A percentile compares a stretch with the other conserved stretches of the same genome.
Conservation (phyloP, 208 protist species). For the Leishmania gerbilli region DNA sequence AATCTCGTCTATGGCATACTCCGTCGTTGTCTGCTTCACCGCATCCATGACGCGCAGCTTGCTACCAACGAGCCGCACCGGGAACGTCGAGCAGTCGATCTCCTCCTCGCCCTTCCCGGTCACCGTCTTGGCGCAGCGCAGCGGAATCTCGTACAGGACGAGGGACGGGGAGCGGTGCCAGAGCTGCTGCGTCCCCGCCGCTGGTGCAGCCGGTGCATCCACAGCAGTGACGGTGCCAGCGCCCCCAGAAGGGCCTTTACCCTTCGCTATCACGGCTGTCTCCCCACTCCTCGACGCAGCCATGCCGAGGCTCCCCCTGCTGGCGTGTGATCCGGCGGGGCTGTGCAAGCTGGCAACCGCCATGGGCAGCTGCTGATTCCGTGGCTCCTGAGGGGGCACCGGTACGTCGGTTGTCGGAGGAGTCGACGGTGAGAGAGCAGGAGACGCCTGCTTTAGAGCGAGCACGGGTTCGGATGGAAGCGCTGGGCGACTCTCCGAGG, state of each 20-base stretch:
- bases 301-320: not conserved
- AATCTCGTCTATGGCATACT: slow-evolving; percentile 44
- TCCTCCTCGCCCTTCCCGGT: slow-evolving; percentile 24
- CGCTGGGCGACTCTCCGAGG: not conserved
- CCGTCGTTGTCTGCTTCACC: slow-evolving; percentile 8
- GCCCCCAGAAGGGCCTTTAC: not conserved
- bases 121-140: slow-evolving; percentile 22
- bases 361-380: not conserved
- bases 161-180: slow-evolving; percentile 30
- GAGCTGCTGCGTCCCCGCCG: slow-evolving; percentile 3
- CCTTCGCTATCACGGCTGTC: not conserved
- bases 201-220: not conserved
- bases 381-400: not conserved
- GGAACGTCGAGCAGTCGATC: slow-evolving; percentile 30
- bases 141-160: slow-evolving; percentile 47
- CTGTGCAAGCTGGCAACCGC: not conserved
- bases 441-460: not conserved
- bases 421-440: not conserved
- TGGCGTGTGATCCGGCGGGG: not conserved
- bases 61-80: slow-evolving; percentile 31
- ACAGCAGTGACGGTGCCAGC: not conserved
- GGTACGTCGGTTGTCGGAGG: not conserved
- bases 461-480: not conserved
- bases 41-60: slow-evolving; percentile 18
- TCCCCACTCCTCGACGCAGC: not conserved